Evolutionary conservation across 1,139 yeast genomes (phyloP).

Genomic region (Zygoascus meyerae): DNA sequence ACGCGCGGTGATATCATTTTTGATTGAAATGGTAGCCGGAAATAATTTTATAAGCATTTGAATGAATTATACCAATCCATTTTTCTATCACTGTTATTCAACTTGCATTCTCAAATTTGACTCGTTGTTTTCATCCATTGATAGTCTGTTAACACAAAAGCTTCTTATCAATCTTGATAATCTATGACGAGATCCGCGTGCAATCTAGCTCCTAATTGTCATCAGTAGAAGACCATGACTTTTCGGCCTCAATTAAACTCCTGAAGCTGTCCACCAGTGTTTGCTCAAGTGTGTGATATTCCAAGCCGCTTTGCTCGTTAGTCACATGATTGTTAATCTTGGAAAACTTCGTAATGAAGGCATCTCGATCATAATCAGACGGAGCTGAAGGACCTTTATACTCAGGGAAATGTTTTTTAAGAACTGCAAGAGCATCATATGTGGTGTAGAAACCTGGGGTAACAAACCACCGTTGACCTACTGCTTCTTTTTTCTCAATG

Average conservation of each 20-base stretch:
- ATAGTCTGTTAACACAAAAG: background rate
- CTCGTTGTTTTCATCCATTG: no score
- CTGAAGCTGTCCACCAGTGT: constrained; percentile 17
- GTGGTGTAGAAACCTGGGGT: constrained; percentile 33
- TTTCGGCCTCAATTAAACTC: constrained; percentile 12
- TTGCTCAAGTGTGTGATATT: constrained; percentile 16
- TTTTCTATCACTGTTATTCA: no score
- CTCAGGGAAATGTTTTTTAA: constrained; percentile 38
- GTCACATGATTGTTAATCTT: constrained; percentile 18
- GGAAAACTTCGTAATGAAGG: background rate
- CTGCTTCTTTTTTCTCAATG: constrained; percentile 32
- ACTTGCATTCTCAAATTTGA: no score
- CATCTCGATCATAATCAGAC: background rate
- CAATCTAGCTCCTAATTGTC: background rate
- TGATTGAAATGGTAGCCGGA: no score
- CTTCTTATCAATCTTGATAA: background rate
- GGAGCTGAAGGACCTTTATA: constrained; percentile 5
- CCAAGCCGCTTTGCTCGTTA: constrained; percentile 17
- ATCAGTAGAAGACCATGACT: constrained; percentile 1
- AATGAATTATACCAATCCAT: no score
- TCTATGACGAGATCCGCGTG: background rate
- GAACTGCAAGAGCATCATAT: constrained; percentile 35
- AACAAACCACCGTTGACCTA: constrained; percentile 40
- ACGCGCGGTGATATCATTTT: no score
- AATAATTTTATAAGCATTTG: no score